A percentile compares a stretch with the other conserved stretches of the same genome.
phyloP scores from a whole-genome alignment of 495 filamentous ascomycete species.

The Penicillium waksmanii region DNA sequence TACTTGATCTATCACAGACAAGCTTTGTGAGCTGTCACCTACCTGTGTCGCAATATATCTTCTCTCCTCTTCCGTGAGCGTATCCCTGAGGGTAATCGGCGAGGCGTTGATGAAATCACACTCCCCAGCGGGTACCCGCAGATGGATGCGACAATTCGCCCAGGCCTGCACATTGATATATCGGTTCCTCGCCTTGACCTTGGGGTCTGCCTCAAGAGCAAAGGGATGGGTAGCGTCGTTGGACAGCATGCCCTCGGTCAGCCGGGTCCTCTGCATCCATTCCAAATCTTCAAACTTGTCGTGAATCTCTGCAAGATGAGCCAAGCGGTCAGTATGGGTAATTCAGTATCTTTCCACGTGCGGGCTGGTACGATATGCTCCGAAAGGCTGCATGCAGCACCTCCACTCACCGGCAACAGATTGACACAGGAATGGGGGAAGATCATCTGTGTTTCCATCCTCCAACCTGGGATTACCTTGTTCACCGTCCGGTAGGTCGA shows the following conservation, averaged over 20 bases:
- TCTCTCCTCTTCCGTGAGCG: slow-evolving; percentile 51
- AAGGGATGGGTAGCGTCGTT: slow-evolving; percentile 48
- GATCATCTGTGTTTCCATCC: slow-evolving; percentile 37
- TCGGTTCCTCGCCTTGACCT: slow-evolving; percentile 67
- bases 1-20: neutral
- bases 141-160: slow-evolving; percentile 80
- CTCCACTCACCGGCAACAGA: slow-evolving; percentile 39
- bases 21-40: slow-evolving; percentile 29
- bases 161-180: slow-evolving; percentile 87
- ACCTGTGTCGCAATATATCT: slow-evolving; percentile 72
- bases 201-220: slow-evolving; percentile 55
- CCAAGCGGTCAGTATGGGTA: slow-evolving; percentile 31
- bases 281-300: slow-evolving; percentile 54
- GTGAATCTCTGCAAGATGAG: slow-evolving; percentile 41
- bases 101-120: slow-evolving; percentile 97
- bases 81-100: slow-evolving; percentile 71
- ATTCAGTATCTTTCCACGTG: slow-evolving; percentile 24
- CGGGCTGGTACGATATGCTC: slow-evolving; percentile 21
- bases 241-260: slow-evolving; percentile 39
- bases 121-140: slow-evolving; percentile 76
- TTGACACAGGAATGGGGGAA: slow-evolving; percentile 50
- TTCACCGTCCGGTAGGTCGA: slow-evolving; percentile 35
- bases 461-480: slow-evolving; percentile 42
- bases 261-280: slow-evolving; percentile 47
- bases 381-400: slow-evolving; percentile 25